Evolutionary conservation across 2,329 filamentous ascomycete species (phyloP), one percentile per base, ranked within the genome.

Genomic region (Xylariaceae sp.): DNA sequence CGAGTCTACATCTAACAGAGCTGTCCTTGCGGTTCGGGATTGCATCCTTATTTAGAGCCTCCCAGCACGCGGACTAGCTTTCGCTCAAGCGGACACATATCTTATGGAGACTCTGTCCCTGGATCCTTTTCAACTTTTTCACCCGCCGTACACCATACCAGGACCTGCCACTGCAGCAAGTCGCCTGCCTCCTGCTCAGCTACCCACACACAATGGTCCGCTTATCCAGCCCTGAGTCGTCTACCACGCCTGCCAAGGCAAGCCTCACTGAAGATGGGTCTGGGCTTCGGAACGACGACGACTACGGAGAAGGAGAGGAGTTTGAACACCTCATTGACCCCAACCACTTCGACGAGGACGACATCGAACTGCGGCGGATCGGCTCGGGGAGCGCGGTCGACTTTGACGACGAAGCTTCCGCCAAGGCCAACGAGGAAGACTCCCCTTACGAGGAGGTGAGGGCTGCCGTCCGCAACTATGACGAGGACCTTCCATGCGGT

Each of bases 381-480:
- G 43, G 34, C 25, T 40, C 39, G 5, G 44, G 40, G 12, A 43
- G 48, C 25, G 33, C 46, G 11, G 32, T 35, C 4, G 48, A 44
- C 5, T 42, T 47, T 14, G 52, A 54, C 21, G 52, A 51, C 22
- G 54, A 56, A 25, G 36, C 45, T 5, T 43, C 40, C 21, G 37
- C 49, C 5, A 63, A 62, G 36, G 54, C 59, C n/a, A 56, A 50
- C 3, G 61, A 64, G 21, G 64, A 68, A 38, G 62, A 78, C 51
- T 82, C 77, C 3, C 78, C 77, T 0, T 83, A 82, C 47, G 70
- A 77, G 18, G 77, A 83, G 55, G 77, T 80, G 31, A 65, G 74
- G 29, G 75, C 77, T 21, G 76, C 77, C 6, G 76, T 81, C 3
- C 64, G 65, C 33, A 80, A 80, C 51, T 75, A 72, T 45, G 77